Conservation (phyloP, 768 basidiomycete species). For the Asterophora lycoperdoides region DNA sequence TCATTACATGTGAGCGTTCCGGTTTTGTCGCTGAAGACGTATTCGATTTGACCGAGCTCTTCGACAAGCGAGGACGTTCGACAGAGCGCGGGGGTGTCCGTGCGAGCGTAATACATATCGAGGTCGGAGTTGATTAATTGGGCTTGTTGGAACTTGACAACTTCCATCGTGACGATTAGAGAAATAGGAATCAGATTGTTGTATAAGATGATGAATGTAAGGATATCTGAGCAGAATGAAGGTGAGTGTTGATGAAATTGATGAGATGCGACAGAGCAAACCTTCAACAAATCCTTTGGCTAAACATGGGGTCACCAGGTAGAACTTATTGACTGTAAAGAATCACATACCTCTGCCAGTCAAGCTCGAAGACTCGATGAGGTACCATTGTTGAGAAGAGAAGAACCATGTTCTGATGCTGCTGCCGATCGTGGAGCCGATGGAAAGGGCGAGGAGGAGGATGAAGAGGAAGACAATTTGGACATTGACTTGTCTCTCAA, state of each 20-base stretch:
- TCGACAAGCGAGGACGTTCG: slow-evolving; percentile 98
- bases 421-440: slow-evolving; percentile 90
- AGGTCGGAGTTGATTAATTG: slow-evolving; percentile 95
- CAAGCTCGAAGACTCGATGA: slow-evolving; percentile 59
- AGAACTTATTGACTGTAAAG: slow-evolving; percentile 2
- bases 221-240: slow-evolving; percentile 58
- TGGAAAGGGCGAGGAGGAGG: slow-evolving; percentile 78
- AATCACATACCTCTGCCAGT: slow-evolving; percentile 53
- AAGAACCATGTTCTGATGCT: slow-evolving; percentile 92
- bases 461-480: slow-evolving; percentile 96
- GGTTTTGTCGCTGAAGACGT: slow-evolving; percentile 93
- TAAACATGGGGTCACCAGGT: slow-evolving; percentile 22
- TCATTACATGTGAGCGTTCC: slow-evolving; percentile 96
- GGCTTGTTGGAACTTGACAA: slow-evolving; percentile 98
- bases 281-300: slow-evolving; percentile 83
- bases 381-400: slow-evolving; percentile 86
- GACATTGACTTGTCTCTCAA: slow-evolving; percentile 92
- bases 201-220: slow-evolving; percentile 98
- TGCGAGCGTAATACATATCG: slow-evolving; percentile 96
- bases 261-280: too few relatives aligned
- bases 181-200: slow-evolving; percentile 99
- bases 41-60: slow-evolving; percentile 97
- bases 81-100: slow-evolving; percentile 95
- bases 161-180: slow-evolving; percentile 98
- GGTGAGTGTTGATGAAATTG: slow-evolving; percentile 13